Evolutionary conservation across 495 filamentous ascomycete genomes (phyloP).

Genomic region (Hypoxylon fuscum): DNA sequence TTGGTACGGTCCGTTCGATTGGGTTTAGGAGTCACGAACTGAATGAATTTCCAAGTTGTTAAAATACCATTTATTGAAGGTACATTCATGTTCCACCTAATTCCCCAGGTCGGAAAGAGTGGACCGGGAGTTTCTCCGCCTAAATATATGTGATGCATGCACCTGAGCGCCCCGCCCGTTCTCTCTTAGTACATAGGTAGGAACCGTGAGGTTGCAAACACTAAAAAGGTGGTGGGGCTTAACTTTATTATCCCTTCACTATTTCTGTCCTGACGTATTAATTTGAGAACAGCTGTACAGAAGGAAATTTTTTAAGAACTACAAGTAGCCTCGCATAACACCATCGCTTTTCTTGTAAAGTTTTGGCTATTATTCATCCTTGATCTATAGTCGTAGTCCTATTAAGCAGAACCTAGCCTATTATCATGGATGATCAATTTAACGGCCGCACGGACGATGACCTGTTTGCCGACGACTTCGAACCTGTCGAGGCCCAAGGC

Average conservation of each 20-base stretch:
- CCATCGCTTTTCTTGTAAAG: not conserved
- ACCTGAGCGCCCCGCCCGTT: conserved; percentile 25
- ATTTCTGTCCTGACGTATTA: not conserved
- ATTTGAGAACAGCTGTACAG: no score
- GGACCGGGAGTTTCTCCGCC: conserved; percentile 35
- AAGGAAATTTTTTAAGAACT: not conserved
- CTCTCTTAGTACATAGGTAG: no score
- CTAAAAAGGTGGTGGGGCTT: conserved; percentile 22
- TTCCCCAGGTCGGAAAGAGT: not conserved
- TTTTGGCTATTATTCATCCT: not conserved
- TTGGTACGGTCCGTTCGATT: no score
- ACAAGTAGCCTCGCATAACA: not conserved
- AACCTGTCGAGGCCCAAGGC: conserved; percentile 46
- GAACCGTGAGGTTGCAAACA: conserved; percentile 14
- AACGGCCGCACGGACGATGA: conserved; percentile 61
- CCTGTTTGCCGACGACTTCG: conserved; percentile 61
- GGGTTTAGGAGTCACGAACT: no score
- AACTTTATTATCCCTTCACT: conserved; percentile 15
- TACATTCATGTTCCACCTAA: not conserved
- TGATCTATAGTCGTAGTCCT: not conserved
- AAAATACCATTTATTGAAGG: no score
- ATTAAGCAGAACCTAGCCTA: not conserved
- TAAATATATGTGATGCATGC: conserved; percentile 1
- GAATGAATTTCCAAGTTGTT: no score
- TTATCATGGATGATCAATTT: conserved; percentile 57